Percentiles rank a stretch among this genome's conserved stretches.
These are phyloP conservation scores for Clitopilus passeckerianus DNA, from an alignment of 768 basidiomycete genomes.

Conservation along the genomic window DNA sequence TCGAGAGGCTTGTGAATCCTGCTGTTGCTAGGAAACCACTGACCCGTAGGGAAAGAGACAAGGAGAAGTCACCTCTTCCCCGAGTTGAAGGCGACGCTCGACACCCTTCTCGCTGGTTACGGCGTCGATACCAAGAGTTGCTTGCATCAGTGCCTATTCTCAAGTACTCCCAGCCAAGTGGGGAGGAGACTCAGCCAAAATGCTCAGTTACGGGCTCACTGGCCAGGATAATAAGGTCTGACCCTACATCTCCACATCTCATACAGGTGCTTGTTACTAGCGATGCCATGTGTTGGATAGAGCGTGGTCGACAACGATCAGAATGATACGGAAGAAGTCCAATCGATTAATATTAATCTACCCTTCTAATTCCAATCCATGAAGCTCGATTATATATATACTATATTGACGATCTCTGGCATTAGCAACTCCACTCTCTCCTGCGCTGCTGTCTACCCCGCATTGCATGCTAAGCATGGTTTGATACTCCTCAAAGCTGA, in stretches of 20 bases:
- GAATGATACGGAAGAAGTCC: background rate
- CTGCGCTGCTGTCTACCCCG: slow-evolving; percentile 46
- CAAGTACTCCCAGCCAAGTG: slow-evolving; percentile 19
- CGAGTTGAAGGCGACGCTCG: slow-evolving; percentile 1
- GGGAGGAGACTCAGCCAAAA: slow-evolving; percentile 4
- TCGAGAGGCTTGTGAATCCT: background rate
- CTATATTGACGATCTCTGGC: slow-evolving; percentile 72
- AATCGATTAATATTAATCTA: slow-evolving; percentile 13
- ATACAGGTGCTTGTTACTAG: background rate
- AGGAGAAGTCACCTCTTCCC: background rate
- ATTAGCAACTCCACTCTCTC: slow-evolving; percentile 34
- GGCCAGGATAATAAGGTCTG: background rate
- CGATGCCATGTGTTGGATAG: background rate
- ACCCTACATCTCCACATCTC: background rate
- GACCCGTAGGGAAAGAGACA: slow-evolving; percentile 27
- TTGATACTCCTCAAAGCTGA: slow-evolving; percentile 91
- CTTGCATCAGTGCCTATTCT: slow-evolving; percentile 57
- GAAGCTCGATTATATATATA: slow-evolving; percentile 87
- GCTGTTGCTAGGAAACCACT: slow-evolving; percentile 9
- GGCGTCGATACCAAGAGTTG: slow-evolving; percentile 55
- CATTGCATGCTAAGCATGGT: slow-evolving; percentile 87
- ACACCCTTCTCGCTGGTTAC: slow-evolving; percentile 43
- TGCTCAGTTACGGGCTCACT: slow-evolving; percentile 28
- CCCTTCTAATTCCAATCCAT: slow-evolving; percentile 67
- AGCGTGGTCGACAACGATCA: background rate